These are phyloP conservation scores for Alternaria brassicicola DNA, from an alignment of 2,329 filamentous ascomycete genomes.

Conservation along the genomic window DNA sequence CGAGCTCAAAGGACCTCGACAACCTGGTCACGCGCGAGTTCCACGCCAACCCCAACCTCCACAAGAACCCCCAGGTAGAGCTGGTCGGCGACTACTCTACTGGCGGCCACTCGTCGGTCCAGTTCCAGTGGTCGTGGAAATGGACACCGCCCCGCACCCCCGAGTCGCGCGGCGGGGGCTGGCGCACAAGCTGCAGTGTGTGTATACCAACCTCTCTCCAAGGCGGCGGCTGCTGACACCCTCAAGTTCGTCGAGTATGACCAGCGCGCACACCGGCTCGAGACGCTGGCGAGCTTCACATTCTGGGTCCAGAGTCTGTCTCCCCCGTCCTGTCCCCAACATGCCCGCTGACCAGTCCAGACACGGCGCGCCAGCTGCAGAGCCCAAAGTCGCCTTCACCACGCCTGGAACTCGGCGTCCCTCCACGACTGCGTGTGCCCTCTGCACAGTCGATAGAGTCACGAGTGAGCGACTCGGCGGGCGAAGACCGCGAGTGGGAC, in stretches of 20 bases:
- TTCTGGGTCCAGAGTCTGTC: conserved; percentile 87
- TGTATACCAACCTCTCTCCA: conserved; percentile 41
- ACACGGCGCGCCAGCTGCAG: conserved; percentile 47
- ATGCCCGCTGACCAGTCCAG: conserved; percentile 28
- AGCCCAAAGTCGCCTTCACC: conserved; percentile 63
- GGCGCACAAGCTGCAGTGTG: conserved; percentile 93
- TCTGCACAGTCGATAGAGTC: conserved; percentile 88
- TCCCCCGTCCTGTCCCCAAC: neutral
- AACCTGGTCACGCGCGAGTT: conserved; percentile 95
- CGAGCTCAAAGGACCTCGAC: conserved; percentile 84
- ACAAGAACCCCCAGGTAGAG: conserved; percentile 96
- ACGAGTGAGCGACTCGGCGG: conserved; percentile 74
- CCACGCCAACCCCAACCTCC: conserved; percentile 93
- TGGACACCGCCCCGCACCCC: conserved; percentile 85
- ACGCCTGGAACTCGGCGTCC: conserved; percentile 73
- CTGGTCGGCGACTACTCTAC: conserved; percentile 92
- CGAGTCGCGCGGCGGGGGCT: conserved; percentile 87
- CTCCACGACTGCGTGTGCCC: conserved; percentile 79
- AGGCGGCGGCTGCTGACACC: conserved; percentile 24
- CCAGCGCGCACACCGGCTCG: conserved; percentile 83
- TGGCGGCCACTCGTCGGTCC: conserved; percentile 78
- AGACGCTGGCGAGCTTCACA: conserved; percentile 88
- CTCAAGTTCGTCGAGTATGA: conserved; percentile 93
- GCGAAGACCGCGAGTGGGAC: conserved; percentile 51
- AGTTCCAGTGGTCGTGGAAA: conserved; percentile 96